Evolutionary conservation across 192 early-diverging fungal species (phyloP).

Genomic region (Entomortierella parvispora): DNA sequence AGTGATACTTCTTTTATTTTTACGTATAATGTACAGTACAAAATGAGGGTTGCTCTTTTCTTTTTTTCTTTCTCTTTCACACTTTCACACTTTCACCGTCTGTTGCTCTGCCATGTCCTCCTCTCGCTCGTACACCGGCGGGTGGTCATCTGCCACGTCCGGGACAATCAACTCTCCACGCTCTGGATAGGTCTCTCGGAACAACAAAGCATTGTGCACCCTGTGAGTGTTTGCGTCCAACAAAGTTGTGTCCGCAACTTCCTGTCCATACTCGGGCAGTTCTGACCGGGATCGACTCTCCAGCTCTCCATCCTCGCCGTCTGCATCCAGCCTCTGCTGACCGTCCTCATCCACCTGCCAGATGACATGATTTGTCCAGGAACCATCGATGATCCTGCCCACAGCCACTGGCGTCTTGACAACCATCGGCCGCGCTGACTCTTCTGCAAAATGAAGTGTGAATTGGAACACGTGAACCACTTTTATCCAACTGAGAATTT

Average conservation of each 20-base stretch:
- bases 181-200: conserved; percentile 7
- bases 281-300: conserved; percentile 4
- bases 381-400: neutral
- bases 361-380: conserved; percentile 10
- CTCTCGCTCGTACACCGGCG: conserved; percentile 11
- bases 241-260: conserved; percentile 6
- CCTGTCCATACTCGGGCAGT: conserved; percentile 13
- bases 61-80: neutral
- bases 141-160: conserved; percentile 7
- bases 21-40: neutral
- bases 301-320: neutral
- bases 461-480: conserved; percentile 2
- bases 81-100: too few species aligned
- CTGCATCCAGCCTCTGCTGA: neutral
- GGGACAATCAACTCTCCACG: conserved; percentile 8
- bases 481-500: conserved; percentile 10
- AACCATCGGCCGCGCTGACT: neutral
- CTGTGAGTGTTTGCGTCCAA: conserved; percentile 17
- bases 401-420: conserved; percentile 12
- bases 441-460: conserved; percentile 16
- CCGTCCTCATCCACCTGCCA: neutral
- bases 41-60: neutral
- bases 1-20: neutral
- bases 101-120: neutral
- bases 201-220: neutral